Base-by-base conservation (phyloP, 371 early-diverging fungal genomes). In the Apophysomyces elegans region DNA sequence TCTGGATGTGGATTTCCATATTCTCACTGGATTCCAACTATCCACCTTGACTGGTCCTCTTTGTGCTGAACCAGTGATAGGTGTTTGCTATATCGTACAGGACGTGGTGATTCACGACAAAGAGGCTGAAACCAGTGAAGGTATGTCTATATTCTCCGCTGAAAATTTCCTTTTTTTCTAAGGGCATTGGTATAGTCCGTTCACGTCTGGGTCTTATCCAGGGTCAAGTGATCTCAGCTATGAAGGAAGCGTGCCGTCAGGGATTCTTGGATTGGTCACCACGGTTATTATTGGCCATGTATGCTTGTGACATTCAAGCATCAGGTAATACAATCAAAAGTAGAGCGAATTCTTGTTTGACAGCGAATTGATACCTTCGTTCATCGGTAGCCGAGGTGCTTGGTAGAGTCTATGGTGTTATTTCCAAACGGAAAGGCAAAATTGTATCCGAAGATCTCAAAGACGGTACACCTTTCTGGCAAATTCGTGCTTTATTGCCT, bases 21-120 rank as follows among this genome's bases (percentile, higher is more conserved):
- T 99, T 18, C 81, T 86, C n/a, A 89, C 94, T 14, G 99, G 96
- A 1, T 99, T 99, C 87, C 98, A 99, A 77, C 77, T 97, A n/a
- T 91, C 95, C 2, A 92, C 95, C 4, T 74, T 88, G 16, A 78
- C 87, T 0, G 99, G 99, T 1, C 99, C 99, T 5, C 80, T 99
- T 50, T 98, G 98, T 73, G 90, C 88, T 46, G 99, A 99, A 69
- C 98, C 99, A 4, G 74, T 98, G 74, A 83, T 85, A 12, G 99
- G 99, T 18, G 91, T 94, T 5, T 89, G 88, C n/a, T 91, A 92
- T 67, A 89, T 97, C 37, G 73, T 98, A 32, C 91, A 97, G 74
- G 79, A 81, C 21, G 83, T 96, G 57, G 77, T 77, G 54, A 62
- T 93, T 46, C 80, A 75, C 63, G 59, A 62, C 12, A 68, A 69